Evolutionary conservation across 2,329 filamentous ascomycete genomes (phyloP), one percentile per base, ranked within the genome.

Genomic region (Cytospora mali): DNA sequence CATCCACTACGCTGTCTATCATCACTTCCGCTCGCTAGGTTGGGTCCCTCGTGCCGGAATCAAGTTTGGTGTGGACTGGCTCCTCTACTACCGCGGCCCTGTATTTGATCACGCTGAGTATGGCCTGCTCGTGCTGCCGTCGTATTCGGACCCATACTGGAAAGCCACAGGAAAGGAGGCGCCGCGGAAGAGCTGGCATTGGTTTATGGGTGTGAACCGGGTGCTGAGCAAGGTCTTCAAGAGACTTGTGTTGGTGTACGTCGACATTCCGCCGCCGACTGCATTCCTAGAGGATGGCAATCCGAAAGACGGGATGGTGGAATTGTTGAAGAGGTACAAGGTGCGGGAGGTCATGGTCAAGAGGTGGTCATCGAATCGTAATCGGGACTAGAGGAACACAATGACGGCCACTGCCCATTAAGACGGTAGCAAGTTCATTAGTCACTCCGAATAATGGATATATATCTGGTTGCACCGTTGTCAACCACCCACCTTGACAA

Each of bases 91-190:
- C 62, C 89, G 93, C 23, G 95, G 95, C 0, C 95, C 95, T 0
- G 94, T 95, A 0, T 98, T 99, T 74, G 88, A 92, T 25, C 95
- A 99, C 72, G 95, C 95, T 25, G 93, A 98, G 72, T 99, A 97
- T 72, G 93, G 92, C 0, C 78, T 97, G 50, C 81, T 94, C 27
- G 86, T 99, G 48, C 73, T 98, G 4, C 94, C 95, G 0, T 89
- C 92, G 0, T 98, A 96, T 72, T 88, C 83, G 0, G 80, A 95
- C 71, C 72, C 84, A 0, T 87, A 88, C 71, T 97, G 93, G 93
- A 81, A 83, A 66, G 76, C 80, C 1, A 75, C 82, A 53, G 82
- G 83, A 4, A 83, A 84, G 50, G 72, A 77, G 55, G 70, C 79
- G 55, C 78, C 81, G 46, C 73, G 73, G 51, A 81, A 79, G 70